Percentiles rank a stretch among this genome's conserved stretches.
These are phyloP conservation scores for Hirschioporus abietinus DNA, from an alignment of 768 basidiomycete genomes.

Conservation along the genomic window DNA sequence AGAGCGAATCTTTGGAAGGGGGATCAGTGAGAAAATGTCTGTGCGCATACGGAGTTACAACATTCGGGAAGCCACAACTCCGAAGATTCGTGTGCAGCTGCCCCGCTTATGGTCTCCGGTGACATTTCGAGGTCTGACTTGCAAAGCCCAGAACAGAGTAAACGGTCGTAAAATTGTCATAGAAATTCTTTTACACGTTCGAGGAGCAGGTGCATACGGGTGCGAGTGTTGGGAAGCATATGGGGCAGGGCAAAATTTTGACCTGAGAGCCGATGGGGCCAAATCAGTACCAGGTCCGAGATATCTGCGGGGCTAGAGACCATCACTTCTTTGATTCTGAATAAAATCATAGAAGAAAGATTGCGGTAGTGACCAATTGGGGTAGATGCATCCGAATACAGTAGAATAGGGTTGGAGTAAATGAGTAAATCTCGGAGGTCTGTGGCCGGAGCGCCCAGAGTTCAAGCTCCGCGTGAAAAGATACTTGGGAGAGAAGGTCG, in stretches of 20 bases:
- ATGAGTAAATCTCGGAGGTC: not conserved
- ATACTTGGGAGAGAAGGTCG: not conserved
- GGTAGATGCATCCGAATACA: not conserved
- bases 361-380: not conserved
- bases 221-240: not conserved
- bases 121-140: not conserved
- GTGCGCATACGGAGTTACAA: not conserved
- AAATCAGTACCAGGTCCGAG: not conserved
- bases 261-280: not conserved
- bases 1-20: not conserved
- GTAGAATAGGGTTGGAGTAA: not conserved
- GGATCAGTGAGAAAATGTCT: not conserved
- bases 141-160: not conserved
- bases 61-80: not conserved
- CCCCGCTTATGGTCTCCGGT: not conserved
- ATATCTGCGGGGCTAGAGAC: not conserved
- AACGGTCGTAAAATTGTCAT: not conserved
- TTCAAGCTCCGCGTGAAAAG: not conserved
- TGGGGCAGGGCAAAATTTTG: not conserved
- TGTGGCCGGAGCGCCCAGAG: not conserved
- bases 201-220: not conserved
- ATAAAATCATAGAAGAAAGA: not conserved
- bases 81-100: not conserved
- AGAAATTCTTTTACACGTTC: not conserved
- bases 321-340: not conserved